phyloP scores from a whole-genome alignment of 495 filamentous ascomycete genomes.

The Wilcoxina mikolae region DNA sequence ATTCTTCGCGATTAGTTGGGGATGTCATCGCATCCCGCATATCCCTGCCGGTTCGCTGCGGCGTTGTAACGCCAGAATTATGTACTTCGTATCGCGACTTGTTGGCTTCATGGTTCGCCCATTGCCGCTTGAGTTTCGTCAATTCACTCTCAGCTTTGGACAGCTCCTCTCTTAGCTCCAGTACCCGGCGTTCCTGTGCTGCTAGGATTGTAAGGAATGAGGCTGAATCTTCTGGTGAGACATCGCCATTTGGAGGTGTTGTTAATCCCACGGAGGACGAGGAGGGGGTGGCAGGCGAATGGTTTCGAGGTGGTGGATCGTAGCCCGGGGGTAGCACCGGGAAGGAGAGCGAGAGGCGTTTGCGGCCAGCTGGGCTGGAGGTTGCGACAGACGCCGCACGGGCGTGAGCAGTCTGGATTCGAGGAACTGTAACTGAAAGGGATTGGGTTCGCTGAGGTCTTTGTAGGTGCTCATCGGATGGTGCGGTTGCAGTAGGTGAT shows the following conservation, averaged over 20 bases:
- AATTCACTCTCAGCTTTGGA: conserved; percentile 65
- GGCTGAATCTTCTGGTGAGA: conserved; percentile 46
- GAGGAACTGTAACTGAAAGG: too few species aligned
- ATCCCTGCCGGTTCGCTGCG: conserved; percentile 25
- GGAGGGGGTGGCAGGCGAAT: conserved; percentile 14
- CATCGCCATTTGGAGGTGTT: conserved; percentile 1
- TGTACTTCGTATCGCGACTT: conserved; percentile 57
- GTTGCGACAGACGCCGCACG: conserved; percentile 11
- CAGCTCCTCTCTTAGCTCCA: conserved; percentile 84
- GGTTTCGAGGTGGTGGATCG: conserved; percentile 15
- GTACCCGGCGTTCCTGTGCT: conserved; percentile 78
- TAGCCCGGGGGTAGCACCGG: conserved; percentile 25
- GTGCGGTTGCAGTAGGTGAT: too few species aligned
- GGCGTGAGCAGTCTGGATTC: too few species aligned
- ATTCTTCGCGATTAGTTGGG: conserved; percentile 22
- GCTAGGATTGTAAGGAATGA: conserved; percentile 80
- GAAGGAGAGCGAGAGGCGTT: conserved; percentile 26
- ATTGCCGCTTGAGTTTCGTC: conserved; percentile 60
- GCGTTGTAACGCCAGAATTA: conserved; percentile 38
- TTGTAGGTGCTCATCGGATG: too few species aligned
- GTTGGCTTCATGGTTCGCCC: conserved; percentile 60
- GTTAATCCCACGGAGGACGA: not conserved
- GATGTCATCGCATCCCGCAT: conserved; percentile 21
- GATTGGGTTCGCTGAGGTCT: too few species aligned
- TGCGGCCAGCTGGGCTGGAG: conserved; percentile 14